Evolutionary conservation across 1,284 basidiomycete genomes (phyloP).

Genomic region (Trichosporon sp.): DNA sequence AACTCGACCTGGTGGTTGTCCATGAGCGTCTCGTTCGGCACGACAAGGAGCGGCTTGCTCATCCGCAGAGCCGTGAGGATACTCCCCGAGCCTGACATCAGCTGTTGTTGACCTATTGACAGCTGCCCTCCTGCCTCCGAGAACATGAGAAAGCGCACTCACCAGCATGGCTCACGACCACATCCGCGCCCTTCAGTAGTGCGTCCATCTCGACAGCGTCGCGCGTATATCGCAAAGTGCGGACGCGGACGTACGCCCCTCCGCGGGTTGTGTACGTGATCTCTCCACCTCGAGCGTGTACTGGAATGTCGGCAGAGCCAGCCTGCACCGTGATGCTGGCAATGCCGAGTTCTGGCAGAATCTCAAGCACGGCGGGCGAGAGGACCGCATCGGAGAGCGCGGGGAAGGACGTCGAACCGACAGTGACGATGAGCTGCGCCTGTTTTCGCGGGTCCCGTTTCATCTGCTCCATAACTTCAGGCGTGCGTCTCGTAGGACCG

Average conservation of each 20-base stretch:
- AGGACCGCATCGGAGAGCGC: conserved; percentile 69
- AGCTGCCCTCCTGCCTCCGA: neutral
- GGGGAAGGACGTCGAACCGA: conserved; percentile 86
- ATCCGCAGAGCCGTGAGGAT: conserved; percentile 81
- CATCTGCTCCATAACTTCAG: neutral
- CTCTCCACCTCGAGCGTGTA: conserved; percentile 39
- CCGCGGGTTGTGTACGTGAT: conserved; percentile 45
- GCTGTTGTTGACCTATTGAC: neutral
- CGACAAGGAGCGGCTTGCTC: conserved; percentile 75
- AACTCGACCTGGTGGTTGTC: conserved; percentile 94
- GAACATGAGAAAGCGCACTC: conserved; percentile 39
- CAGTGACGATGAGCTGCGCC: conserved; percentile 69
- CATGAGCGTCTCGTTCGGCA: conserved; percentile 84
- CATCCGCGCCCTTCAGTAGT: conserved; percentile 68
- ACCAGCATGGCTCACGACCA: conserved; percentile 94
- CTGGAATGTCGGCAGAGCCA: conserved; percentile 62
- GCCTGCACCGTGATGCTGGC: conserved; percentile 70
- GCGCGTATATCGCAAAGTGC: conserved; percentile 72
- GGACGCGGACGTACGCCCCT: conserved; percentile 63
- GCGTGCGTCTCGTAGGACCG: neutral
- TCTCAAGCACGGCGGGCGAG: conserved; percentile 63
- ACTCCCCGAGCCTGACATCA: conserved; percentile 78
- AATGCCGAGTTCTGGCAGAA: conserved; percentile 65
- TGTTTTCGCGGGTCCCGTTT: neutral
- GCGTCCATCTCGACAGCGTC: conserved; percentile 62